Evolutionary conservation across 305 asterid species (phyloP).

Genomic region (Fraxinus albicans): DNA sequence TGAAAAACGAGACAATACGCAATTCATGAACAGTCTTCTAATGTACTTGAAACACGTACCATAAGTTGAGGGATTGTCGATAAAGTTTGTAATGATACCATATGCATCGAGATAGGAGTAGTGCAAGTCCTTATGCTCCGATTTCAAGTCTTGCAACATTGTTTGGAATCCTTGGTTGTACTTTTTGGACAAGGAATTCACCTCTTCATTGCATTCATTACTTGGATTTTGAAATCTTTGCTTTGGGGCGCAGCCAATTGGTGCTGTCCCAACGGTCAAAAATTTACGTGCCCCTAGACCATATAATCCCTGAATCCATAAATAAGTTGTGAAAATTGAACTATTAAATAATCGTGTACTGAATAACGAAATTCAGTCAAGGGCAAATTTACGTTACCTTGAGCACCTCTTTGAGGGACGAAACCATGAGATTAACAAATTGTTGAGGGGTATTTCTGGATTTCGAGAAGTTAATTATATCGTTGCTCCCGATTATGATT

Average conservation of each 20-base stretch:
- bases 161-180: slow-evolving; percentile 31
- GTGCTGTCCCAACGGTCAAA: slow-evolving; percentile 33
- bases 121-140: slow-evolving; percentile 41
- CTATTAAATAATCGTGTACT: neutral
- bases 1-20: neutral
- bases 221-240: slow-evolving; percentile 30
- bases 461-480: slow-evolving; percentile 43
- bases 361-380: neutral
- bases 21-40: neutral
- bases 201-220: slow-evolving; percentile 37
- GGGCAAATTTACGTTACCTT: slow-evolving; percentile 29
- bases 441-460: slow-evolving; percentile 43
- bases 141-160: slow-evolving; percentile 48
- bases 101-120: slow-evolving; percentile 57
- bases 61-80: slow-evolving; percentile 35
- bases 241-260: slow-evolving; percentile 48
- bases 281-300: slow-evolving; percentile 46
- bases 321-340: neutral
- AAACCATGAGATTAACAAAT: slow-evolving; percentile 50
- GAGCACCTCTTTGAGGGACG: slow-evolving; percentile 35
- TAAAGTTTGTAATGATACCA: slow-evolving; percentile 31
- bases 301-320: slow-evolving; percentile 26
- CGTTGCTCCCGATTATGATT: slow-evolving; percentile 72
- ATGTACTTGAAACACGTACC: slow-evolving; percentile 24
- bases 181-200: slow-evolving; percentile 42